Conservation (phyloP, 2,329 filamentous ascomycete genomes). For the Epichloe uncinata region DNA sequence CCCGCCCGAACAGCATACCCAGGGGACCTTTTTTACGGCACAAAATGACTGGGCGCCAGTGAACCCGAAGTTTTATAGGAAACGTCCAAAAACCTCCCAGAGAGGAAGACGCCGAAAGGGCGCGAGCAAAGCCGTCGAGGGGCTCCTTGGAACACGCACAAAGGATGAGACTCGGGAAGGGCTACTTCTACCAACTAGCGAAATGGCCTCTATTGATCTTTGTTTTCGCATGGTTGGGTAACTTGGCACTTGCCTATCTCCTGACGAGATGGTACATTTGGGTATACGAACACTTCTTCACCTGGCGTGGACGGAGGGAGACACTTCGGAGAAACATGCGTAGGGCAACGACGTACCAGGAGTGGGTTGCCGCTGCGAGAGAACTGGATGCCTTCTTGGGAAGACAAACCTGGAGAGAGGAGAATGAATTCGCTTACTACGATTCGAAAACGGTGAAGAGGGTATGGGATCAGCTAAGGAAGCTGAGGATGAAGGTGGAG, state of each 20-base stretch:
- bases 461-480: conserved; percentile 63
- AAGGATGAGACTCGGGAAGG: conserved; percentile 91
- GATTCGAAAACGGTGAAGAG: conserved; percentile 71
- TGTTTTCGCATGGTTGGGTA: conserved; percentile 67
- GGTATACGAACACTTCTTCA: conserved; percentile 79
- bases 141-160: conserved; percentile 41
- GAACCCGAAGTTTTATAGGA: conserved; percentile 49
- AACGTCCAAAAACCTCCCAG: conserved; percentile 24
- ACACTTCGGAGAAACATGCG: conserved; percentile 58
- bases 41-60: conserved; percentile 94
- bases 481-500: conserved; percentile 47
- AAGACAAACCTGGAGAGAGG: conserved; percentile 67
- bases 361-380: conserved; percentile 72
- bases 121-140: conserved; percentile 24
- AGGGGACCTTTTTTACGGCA: conserved; percentile 61
- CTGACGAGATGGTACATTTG: conserved; percentile 81
- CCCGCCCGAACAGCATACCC: conserved; percentile 13
- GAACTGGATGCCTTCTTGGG: conserved; percentile 70
- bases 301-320: conserved; percentile 74
- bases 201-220: conserved; percentile 85
- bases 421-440: conserved; percentile 72
- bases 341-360: conserved; percentile 57
- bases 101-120: conserved; percentile 19
- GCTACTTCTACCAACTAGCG: conserved; percentile 73
- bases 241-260: conserved; percentile 60